Conservation (phyloP, 768 basidiomycete species). For the Termitomyces sp. region DNA sequence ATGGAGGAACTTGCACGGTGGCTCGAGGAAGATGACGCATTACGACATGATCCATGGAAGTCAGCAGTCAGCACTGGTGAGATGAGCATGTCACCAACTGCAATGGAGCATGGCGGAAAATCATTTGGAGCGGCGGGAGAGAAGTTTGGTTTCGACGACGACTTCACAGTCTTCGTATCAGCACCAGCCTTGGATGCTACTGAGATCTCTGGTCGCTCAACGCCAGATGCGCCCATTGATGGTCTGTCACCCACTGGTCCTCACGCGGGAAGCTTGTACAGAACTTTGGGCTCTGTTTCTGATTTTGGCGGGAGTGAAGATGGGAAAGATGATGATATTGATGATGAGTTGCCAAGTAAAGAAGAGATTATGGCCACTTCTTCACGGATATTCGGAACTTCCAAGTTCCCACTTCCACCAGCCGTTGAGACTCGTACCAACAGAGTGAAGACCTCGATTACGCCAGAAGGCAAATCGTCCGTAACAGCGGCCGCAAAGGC, state of each 20-base stretch:
- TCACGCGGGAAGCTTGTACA: constrained; percentile 33
- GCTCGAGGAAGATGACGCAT: constrained; percentile 49
- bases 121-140: neutral
- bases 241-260: constrained; percentile 15
- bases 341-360: constrained; percentile 38
- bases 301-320: constrained; percentile 49
- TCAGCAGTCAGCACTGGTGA: constrained; percentile 26
- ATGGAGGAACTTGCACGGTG: constrained; percentile 59
- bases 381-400: constrained; percentile 44
- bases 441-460: neutral
- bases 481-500: neutral
- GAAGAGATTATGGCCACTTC: constrained; percentile 48
- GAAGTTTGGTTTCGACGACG: constrained; percentile 63
- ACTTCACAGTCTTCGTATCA: constrained; percentile 74
- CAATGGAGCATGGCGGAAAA: constrained; percentile 10
- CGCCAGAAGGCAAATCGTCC: neutral
- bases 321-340: constrained; percentile 20
- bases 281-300: constrained; percentile 54
- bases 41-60: constrained; percentile 38
- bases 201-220: constrained; percentile 21
- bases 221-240: constrained; percentile 16
- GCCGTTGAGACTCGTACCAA: neutral
- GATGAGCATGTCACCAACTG: constrained; percentile 22
- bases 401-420: neutral
- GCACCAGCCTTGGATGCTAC: constrained; percentile 33